phyloP scores from a whole-genome alignment of 2,329 filamentous ascomycete species.

The Onygenales sp. region DNA sequence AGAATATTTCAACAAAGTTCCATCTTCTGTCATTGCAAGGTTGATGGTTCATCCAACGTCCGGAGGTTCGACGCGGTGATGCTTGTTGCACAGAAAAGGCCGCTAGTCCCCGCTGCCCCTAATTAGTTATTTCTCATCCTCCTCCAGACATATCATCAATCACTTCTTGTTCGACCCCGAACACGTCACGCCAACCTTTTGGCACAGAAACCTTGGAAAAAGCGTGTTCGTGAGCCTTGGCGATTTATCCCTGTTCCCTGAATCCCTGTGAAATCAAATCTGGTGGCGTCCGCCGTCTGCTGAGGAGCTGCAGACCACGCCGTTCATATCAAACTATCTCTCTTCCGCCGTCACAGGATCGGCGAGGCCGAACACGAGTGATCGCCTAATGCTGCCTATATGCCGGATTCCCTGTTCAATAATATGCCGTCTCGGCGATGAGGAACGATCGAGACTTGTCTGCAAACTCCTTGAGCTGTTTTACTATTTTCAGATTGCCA shows the following conservation, averaged over 20 bases:
- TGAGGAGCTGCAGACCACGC: neutral
- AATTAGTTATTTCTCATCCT: too few relatives aligned
- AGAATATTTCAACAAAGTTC: too few relatives aligned
- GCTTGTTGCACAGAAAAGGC: too few relatives aligned
- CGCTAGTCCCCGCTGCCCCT: too few relatives aligned
- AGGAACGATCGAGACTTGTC: neutral
- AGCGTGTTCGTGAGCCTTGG: neutral
- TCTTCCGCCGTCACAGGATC: neutral
- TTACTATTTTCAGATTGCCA: too few relatives aligned
- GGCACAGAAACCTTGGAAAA: neutral
- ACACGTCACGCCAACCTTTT: neutral
- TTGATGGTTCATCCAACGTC: too few relatives aligned
- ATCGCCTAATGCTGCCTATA: neutral
- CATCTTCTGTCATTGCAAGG: too few relatives aligned
- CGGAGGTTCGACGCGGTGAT: too few relatives aligned
- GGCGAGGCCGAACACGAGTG: neutral
- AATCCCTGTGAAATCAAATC: neutral
- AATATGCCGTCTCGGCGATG: neutral
- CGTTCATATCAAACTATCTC: neutral
- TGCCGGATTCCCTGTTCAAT: neutral
- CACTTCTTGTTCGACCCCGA: neutral
- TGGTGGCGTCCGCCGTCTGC: neutral
- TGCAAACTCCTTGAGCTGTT: neutral
- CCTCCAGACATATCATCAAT: too few relatives aligned
- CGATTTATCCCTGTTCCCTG: neutral